phyloP scores from a whole-genome alignment of 805 yeast genomes.

The Metschnikowia kunwiensis region DNA sequence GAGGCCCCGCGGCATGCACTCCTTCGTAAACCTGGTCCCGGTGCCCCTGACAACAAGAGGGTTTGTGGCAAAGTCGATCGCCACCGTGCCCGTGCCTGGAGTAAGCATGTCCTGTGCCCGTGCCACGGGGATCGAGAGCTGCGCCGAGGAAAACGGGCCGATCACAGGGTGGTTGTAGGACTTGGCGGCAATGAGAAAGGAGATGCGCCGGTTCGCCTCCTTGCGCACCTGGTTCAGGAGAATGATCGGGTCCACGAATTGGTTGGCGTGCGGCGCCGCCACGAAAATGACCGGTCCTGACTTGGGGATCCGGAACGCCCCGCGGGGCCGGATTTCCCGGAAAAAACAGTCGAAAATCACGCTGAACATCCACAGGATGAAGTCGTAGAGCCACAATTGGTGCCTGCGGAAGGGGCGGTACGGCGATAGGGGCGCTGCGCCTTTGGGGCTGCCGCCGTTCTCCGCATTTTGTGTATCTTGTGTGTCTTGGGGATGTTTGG shows the following conservation, averaged over 20 bases:
- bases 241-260: constrained; percentile 79
- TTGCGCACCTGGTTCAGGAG: constrained; percentile 76
- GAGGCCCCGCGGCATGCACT: constrained; percentile 63
- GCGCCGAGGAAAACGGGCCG: constrained; percentile 72
- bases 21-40: constrained; percentile 62
- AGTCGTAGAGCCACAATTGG: constrained; percentile 40
- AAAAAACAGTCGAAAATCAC: constrained; percentile 66
- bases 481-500: background rate
- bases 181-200: constrained; percentile 82
- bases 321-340: constrained; percentile 84
- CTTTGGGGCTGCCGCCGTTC: background rate
- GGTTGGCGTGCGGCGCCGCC: constrained; percentile 97
- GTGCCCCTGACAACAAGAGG: constrained; percentile 57
- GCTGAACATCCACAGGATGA: constrained; percentile 48
- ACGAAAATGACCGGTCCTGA: constrained; percentile 87
- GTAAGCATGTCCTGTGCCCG: constrained; percentile 85
- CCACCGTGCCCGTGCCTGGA: constrained; percentile 65
- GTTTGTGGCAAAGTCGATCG: constrained; percentile 49
- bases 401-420: constrained; percentile 15
- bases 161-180: constrained; percentile 65
- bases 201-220: constrained; percentile 63
- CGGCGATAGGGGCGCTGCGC: constrained; percentile 4
- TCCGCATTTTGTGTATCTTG: background rate
- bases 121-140: constrained; percentile 84
- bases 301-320: constrained; percentile 68